Evolutionary conservation across 352 stramenopile genomes (phyloP), one percentile per base, ranked within the genome.

Genomic region (Peronospora farinosa): DNA sequence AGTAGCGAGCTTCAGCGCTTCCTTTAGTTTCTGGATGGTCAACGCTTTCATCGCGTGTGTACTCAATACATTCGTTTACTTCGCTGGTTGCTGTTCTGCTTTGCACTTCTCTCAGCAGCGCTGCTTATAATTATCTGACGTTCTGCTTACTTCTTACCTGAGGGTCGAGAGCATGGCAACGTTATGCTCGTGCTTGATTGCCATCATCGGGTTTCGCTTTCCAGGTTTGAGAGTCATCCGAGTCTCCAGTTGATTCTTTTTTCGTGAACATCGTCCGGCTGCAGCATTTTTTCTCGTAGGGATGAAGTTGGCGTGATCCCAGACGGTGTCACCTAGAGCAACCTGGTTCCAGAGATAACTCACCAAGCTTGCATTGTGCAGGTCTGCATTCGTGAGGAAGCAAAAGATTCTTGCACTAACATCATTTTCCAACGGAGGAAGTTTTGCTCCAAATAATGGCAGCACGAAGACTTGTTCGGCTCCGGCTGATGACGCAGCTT

Each of bases 311-410:
- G 70, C 60, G 41, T 90, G 72, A 40, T 93, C 78, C 83, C 83
- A 92, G 1, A 92, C 74, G 0, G 57, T 70, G 21, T 87, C 74
- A 9, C 78, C 74, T 8, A 89, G 68, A 11, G 83, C 67, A 51
- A 94, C 65, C 25, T 86, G 69, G 40, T 75, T 94, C 83, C 83
- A 94, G 15, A 94, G 56, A 21, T 71, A 79, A 53, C 67, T 90
- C 51, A 94, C 80, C n/a, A 94, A 67, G 32, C 78, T 91, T 7
- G 79, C 78, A 50, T 92, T 92, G 60, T 94, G 86, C 36, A 94
- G 39, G 23, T 92, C 83, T 0, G 70, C 66, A 38, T 87, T 88
- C 5, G 72, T 79, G 40, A 94, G 72, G 43, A 74, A 91, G 25
- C 70, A 55, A 53, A 88, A 84, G 47, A 94, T 88, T 16, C 56